These are phyloP conservation scores for Tanozyma kutaoensis DNA, from an alignment of 805 yeast species.

Conservation along the genomic window DNA sequence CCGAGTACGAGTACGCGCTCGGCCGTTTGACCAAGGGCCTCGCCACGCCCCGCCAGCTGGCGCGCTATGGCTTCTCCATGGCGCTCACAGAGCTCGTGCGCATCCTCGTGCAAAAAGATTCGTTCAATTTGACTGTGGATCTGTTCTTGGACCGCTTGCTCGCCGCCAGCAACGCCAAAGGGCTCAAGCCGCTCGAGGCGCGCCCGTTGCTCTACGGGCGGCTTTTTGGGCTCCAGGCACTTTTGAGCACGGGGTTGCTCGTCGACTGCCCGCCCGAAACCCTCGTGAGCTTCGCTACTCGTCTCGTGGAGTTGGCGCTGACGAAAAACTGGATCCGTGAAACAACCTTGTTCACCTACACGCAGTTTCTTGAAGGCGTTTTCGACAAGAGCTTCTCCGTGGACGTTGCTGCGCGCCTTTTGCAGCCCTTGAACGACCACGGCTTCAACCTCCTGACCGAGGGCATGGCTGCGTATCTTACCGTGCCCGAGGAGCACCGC, in stretches of 20 bases:
- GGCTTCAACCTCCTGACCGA: constrained; percentile 60
- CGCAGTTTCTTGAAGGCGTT: constrained; percentile 17
- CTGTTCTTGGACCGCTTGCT: constrained; percentile 24
- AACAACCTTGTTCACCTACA: constrained; percentile 60
- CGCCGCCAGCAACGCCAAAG: constrained; percentile 17
- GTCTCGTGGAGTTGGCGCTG: constrained; percentile 43
- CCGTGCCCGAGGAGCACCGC: constrained; percentile 25
- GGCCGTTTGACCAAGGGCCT: constrained; percentile 71
- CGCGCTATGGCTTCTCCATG: constrained; percentile 80
- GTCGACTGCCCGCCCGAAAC: constrained; percentile 3
- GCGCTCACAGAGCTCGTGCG: constrained; percentile 61
- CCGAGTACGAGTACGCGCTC: constrained; percentile 75
- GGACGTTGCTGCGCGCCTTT: constrained; percentile 8
- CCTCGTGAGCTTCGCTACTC: constrained; percentile 30
- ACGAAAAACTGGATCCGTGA: constrained; percentile 80
- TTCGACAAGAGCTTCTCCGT: too few relatives aligned
- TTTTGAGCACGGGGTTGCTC: constrained; percentile 30
- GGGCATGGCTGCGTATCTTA: constrained; percentile 61
- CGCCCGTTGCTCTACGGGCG: constrained; percentile 72
- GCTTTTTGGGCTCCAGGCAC: constrained; percentile 70
- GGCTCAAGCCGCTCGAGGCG: constrained; percentile 60
- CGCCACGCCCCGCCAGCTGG: constrained; percentile 69
- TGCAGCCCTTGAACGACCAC: constrained; percentile 33
- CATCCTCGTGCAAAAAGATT: constrained; percentile 16
- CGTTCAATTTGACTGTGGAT: constrained; percentile 17